Conservation (phyloP, 2,329 filamentous ascomycete species). For the Elsinoe necatrix region DNA sequence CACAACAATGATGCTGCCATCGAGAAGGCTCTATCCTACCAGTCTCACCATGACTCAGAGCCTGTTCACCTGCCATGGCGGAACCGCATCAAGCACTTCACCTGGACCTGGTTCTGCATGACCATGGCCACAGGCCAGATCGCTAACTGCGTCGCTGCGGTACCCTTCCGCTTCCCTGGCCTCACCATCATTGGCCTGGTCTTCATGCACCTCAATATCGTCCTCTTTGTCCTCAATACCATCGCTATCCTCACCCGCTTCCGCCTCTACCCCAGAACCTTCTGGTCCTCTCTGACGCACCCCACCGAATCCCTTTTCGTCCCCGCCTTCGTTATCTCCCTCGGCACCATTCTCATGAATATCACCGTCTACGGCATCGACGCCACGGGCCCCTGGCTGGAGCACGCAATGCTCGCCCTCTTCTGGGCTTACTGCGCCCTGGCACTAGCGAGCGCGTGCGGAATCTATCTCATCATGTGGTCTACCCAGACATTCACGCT, state of each 20-base stretch:
- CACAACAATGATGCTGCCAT: not conserved
- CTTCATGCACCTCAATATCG: constrained; percentile 42
- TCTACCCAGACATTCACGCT: constrained; percentile 61
- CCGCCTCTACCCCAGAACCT: constrained; percentile 59
- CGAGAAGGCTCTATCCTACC: not conserved
- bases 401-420: constrained; percentile 51
- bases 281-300: constrained; percentile 63
- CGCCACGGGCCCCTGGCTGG: constrained; percentile 48
- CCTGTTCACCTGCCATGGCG: constrained; percentile 36
- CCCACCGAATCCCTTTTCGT: constrained; percentile 73
- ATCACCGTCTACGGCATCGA: constrained; percentile 62
- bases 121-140: constrained; percentile 55
- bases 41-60: not conserved
- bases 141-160: constrained; percentile 49
- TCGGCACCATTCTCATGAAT: constrained; percentile 56
- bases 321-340: constrained; percentile 58
- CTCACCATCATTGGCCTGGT: constrained; percentile 41
- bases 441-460: constrained; percentile 58
- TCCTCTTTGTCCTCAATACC: constrained; percentile 63
- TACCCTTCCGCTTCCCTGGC: constrained; percentile 37
- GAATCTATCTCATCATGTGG: constrained; percentile 67
- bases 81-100: constrained; percentile 53
- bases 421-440: constrained; percentile 68
- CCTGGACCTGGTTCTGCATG: constrained; percentile 72
- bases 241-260: constrained; percentile 60